Base-by-base conservation (phyloP, 108 stramenopile species). In the Pseudonitzschia delicatissima region DNA sequence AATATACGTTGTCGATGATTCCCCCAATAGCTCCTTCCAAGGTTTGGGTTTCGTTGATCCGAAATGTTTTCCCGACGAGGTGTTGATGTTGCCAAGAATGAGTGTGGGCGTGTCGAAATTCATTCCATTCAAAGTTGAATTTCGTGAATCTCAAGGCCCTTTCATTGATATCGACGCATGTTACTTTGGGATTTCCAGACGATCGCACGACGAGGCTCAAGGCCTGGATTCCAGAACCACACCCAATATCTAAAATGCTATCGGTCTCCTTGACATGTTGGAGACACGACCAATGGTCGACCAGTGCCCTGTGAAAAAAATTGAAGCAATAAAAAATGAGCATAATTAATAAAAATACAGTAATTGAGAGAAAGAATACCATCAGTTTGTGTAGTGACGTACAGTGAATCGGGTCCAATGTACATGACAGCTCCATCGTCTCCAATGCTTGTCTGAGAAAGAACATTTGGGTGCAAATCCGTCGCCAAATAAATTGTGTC, bases 321-420 rank as follows among this genome's bases (percentile, higher is more conserved):
- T 21, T 21, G n/a, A 49, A 23, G 20, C 21, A 49, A 49, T 20
- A 49, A 17, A n/a, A 49, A 0, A 49, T 39, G 37, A 39, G 37
- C 6, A 49, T 9, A n/a, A 49, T 49, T 0, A 49, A 29, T 17
- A 17, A 49, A 7, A 17, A 0, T 17, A 49, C 15, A 49, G 37
- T 8, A 39, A 39, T 39, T 11, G 13, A n/a, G 42, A 13, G 5
- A 7, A 44, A n/a, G n/a, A 44, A 13, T 13, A 7, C 1, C 42
- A 44, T 6, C 42, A 7, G n/a, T 44, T 44, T 5, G 2, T 44
- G 13, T 5, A 7, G 6, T 44, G 4, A 55, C 53, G 28, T 15
- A 55, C 53, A 93, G 42, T 0, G 87, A 88, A 69, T 93, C 91
- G 28, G 91, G 87, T 29, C 91, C 88, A 66, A 93, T 88, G 73